Evolutionary conservation across 2,329 filamentous ascomycete genomes (phyloP), one percentile per base, ranked within the genome.

Genomic region (Lasiodiplodia sp.): DNA sequence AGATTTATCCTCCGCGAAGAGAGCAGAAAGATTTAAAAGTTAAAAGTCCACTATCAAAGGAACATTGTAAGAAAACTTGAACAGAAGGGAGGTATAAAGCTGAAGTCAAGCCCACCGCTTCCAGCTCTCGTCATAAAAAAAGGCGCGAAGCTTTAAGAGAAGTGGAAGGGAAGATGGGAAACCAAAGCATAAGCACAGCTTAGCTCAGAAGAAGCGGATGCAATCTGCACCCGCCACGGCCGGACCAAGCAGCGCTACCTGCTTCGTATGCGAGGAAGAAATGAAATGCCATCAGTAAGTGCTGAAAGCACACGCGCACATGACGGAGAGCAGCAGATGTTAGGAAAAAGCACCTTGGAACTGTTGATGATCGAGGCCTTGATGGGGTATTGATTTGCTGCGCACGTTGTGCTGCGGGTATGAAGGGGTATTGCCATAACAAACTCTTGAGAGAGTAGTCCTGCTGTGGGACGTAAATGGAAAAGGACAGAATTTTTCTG

Each of bases 41-140:
- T 38, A 64, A 64, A 64, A 64, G 60, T 31, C 28, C 60, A 64
- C 60, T 64, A 64, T 52, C 60, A 64, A 64, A 64, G 60, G 44
- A 47, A 64, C 60, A 37, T 31, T 52, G 37, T 63, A 47, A 11
- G 10, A 23, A 63, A 31, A 60, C n/a, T 21, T 16, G n/a, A 47
- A 49, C 23, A 62, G 37, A 37, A 63, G 34, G 16, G 37, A 63
- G 60, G 60, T 63, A 63, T 63, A 63, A 63, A 63, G 37, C 60
- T 63, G 12, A 51, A n/a, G 21, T 63, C 38, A 21, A 63, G 28
- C 44, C 44, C 44, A 37, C 25, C 44, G 44, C 44, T 52, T 47
- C 44, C 60, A 52, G 44, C 38, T 51, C 58, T 37, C 60, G 28
- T 52, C 44, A 52, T 63, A 37, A 52, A 47, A 47, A 31, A 3